A percentile compares a stretch with the other conserved stretches of the same genome.
Evolutionary conservation across 768 basidiomycete species (phyloP).

Genomic region (Leccinum boreale): DNA sequence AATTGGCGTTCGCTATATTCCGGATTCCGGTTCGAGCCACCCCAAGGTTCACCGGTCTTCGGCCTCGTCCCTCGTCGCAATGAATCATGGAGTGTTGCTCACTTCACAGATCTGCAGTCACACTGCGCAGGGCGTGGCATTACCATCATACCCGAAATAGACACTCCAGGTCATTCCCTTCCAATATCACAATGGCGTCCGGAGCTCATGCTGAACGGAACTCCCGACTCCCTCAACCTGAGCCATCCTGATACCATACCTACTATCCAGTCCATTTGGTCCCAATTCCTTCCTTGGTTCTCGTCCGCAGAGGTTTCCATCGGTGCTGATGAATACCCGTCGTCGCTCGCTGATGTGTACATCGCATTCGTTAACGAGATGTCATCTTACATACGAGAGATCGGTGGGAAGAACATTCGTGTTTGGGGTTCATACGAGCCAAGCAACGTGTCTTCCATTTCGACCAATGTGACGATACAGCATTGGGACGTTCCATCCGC

Average conservation of each 20-base stretch:
- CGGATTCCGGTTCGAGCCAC: constrained; percentile 40
- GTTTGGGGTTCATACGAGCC: constrained; percentile 43
- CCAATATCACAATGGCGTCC: constrained; percentile 46
- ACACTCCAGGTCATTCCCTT: constrained; percentile 43
- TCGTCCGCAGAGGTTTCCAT: constrained; percentile 41
- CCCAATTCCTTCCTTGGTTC: constrained; percentile 40
- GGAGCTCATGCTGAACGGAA: constrained; percentile 34
- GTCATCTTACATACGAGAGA: constrained; percentile 33
- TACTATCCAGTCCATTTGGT: constrained; percentile 42
- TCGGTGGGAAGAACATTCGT: constrained; percentile 38
- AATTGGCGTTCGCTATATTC: constrained; percentile 42
- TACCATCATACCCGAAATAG: constrained; percentile 41
- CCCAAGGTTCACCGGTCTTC: constrained; percentile 29
- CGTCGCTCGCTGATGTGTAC: constrained; percentile 39
- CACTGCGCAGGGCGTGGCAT: constrained; percentile 38
- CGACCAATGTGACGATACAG: constrained; percentile 41
- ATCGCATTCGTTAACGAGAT: constrained; percentile 42
- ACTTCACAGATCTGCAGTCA: constrained; percentile 34
- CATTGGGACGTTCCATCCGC: constrained; percentile 39
- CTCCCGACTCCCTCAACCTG: constrained; percentile 38
- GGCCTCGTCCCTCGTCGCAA: constrained; percentile 38
- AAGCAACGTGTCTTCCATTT: constrained; percentile 33
- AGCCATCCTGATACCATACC: constrained; percentile 41
- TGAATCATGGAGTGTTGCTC: constrained; percentile 37
- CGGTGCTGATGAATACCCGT: constrained; percentile 43